Base-by-base conservation (phyloP, 1,284 basidiomycete species). In the Moesziomyces sp. region DNA sequence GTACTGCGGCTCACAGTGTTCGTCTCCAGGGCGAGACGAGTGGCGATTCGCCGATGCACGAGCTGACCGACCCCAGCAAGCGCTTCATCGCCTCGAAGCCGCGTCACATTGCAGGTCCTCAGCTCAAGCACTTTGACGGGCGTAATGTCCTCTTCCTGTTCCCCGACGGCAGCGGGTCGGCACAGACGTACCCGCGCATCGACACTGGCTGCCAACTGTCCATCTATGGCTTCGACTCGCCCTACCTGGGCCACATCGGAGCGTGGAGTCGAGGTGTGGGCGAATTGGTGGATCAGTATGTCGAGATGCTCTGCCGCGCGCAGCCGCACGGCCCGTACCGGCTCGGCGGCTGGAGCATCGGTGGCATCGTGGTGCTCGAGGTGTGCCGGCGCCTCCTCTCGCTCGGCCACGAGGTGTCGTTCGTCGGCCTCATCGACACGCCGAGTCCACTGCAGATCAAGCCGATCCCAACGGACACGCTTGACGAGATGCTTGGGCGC, bases 341-440 rank as follows among this genome's bases (percentile, higher is more conserved):
- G 34, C 52, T 74, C 2, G 72, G 54, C 10, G 72, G 72, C 13
- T 74, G 72, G 72, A 74, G 72, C 56, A 74, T 74, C 38, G 72
- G 72, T 50, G 72, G 72, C n/a, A 38, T 74, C 24, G 55, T 74
- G 47, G 72, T 67, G 0, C 56, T 74, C 10, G 62, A 74, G 51
- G 62, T 70, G 6, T 58, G 60, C 6, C 61, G 66, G 7, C 62
- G 53, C 2, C 62, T 74, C 2, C 61, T 70, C 10, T 66, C 58
- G 13, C 44, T 46, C 21, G 72, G 67, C 10, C 58, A 70, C 30
- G 46, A 59, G 23, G 62, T 74, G n/a, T 28, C 40, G 0, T 60
- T 63, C 10, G 45, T 74, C 1, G 66, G 58, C 6, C 58, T 70
- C 34, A 70, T 74, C 38, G 72, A 74, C 42, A 54, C 72, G 13